Base-by-base conservation (phyloP, 2,329 filamentous ascomycete species). In the Endothia cerciana region DNA sequence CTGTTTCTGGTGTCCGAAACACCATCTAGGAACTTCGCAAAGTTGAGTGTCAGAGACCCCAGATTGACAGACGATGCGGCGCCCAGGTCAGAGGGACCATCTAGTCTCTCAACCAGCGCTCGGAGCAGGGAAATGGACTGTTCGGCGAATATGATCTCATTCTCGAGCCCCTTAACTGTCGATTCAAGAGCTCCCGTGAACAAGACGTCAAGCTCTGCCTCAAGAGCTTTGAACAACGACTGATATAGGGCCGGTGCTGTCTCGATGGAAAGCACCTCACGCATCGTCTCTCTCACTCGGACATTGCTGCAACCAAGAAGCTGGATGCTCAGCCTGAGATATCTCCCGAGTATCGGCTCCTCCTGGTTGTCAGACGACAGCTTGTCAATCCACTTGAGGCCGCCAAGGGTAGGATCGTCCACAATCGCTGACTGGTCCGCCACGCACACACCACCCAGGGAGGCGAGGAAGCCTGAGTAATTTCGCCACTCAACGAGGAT, bases 381-480 rank as follows among this genome's bases (percentile, higher is more conserved):
- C 49, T 82, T 80, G 72, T 91, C 88, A 68, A 90, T 90, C 89
- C 89, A 91, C 69, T 82, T 81, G 43, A 90, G 73, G 6, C 85
- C 83, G 63, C 82, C 81, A 15, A 87, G 76, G 19, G 82, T 77
- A 19, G 86, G 80, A 62, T 90, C 88, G 59, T 90, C 88, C 5
- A 87, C 73, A 13, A 82, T 77, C 61, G 82, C 78, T 59, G 83
- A 79, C 72, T 87, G 85, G 65, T 87, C 84, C 2, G 88, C 84
- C 10, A 86, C 86, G 73, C 89, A 91, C 63, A 88, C 84, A 2
- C 89, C 88, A 17, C 87, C 88, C 5, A 91, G 77, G 0, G 89
- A 89, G 5, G 88, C 88, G 13, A 91, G 79, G 69, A 91, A 90
- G 0, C 89, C 89, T 1, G 88, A 90, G 71, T 87, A 84, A 69